Evolutionary conservation across 148 eudicot species (phyloP).

Genomic region (Chenopodium suecicum): DNA sequence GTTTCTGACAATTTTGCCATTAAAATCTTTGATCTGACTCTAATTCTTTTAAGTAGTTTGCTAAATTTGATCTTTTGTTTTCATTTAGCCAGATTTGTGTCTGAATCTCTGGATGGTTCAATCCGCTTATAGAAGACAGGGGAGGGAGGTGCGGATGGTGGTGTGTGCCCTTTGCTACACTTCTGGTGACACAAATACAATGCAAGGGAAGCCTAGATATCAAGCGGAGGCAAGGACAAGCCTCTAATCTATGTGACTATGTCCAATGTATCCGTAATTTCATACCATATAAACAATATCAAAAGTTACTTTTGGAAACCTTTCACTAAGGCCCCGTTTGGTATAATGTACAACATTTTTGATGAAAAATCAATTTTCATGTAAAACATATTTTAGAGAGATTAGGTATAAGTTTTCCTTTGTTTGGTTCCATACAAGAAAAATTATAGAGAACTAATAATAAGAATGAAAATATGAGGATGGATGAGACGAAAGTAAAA

Average conservation of each 20-base stretch:
- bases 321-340: not conserved
- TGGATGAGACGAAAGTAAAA: too few relatives aligned
- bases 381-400: too few relatives aligned
- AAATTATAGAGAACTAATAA: too few relatives aligned
- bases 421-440: too few relatives aligned
- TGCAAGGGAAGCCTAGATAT: not conserved
- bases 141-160: not conserved
- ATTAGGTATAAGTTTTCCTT: too few relatives aligned
- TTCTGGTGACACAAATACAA: not conserved
- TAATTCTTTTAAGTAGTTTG: not conserved
- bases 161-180: not conserved
- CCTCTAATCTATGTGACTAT: not conserved
- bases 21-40: not conserved
- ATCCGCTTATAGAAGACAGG: not conserved
- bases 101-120: not conserved
- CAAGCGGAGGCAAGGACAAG: not conserved
- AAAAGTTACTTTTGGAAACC: not conserved
- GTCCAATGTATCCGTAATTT: not conserved
- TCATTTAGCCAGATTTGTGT: not conserved
- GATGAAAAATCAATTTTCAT: too few relatives aligned
- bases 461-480: too few relatives aligned
- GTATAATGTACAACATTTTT: too few relatives aligned
- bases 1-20: not conserved
- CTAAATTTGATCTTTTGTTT: not conserved
- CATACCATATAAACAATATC: not conserved